Conservation (phyloP, 805 yeast species). For the Jamesozyma hellenica region DNA sequence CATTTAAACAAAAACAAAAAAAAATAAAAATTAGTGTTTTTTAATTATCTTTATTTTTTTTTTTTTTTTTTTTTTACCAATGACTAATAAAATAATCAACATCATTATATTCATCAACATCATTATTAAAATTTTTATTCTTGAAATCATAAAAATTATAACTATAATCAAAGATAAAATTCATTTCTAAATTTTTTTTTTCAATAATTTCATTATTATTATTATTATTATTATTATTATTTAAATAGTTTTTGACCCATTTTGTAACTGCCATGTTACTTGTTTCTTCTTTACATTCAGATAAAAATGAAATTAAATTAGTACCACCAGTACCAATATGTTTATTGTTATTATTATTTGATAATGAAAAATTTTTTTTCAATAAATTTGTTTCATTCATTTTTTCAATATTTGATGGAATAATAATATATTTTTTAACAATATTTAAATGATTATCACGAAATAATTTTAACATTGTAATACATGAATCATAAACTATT, state of each 20-base stretch:
- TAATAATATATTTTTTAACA: constrained; percentile 74
- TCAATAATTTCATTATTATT: neutral
- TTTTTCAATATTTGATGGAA: constrained; percentile 46
- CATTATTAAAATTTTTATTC: constrained; percentile 1
- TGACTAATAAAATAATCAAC: constrained; percentile 4
- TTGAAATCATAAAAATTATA: constrained; percentile 3
- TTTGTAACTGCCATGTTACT: constrained; percentile 2
- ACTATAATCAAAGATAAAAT: constrained; percentile 3
- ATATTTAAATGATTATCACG: constrained; percentile 91
- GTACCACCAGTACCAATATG: constrained; percentile 84
- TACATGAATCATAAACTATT: constrained; percentile 74
- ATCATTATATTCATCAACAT: constrained; percentile 3
- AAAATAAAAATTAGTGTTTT: neutral
- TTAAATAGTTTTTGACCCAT: constrained; percentile 1
- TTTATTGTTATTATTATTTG: neutral
- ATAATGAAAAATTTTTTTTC: neutral
- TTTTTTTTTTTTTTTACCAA: neutral
- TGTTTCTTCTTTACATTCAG: constrained; percentile 93
- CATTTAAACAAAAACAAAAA: neutral
- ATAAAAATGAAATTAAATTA: constrained; percentile 77
- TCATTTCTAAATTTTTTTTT: constrained; percentile 1
- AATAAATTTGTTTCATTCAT: neutral
- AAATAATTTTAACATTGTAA: constrained; percentile 79
- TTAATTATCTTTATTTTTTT: neutral
- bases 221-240: neutral